Percentiles rank a stretch among this genome's conserved stretches.
Evolutionary conservation across 192 early-diverging fungal genomes (phyloP).

Genomic region (Phlyctochytrium planicorne): DNA sequence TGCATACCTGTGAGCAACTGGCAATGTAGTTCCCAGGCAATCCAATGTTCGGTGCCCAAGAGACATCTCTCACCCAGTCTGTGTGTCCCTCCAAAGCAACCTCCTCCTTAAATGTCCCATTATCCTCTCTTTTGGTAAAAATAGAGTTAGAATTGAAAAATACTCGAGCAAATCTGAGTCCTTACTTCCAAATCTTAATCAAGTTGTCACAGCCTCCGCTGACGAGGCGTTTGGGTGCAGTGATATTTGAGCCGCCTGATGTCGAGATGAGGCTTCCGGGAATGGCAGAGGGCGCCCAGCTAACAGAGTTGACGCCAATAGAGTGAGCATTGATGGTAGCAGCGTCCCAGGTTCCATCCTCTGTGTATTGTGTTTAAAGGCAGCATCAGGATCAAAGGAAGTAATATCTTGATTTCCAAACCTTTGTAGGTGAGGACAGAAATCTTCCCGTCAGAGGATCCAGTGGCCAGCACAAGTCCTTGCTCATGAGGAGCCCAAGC

Average conservation of each 20-base stretch:
- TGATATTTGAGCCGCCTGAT: constrained; percentile 56
- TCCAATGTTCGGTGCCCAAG: constrained; percentile 95
- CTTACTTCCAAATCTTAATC: constrained; percentile 89
- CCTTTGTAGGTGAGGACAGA: constrained; percentile 92
- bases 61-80: constrained; percentile 98
- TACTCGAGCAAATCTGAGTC: too few species aligned
- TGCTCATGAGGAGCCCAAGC: constrained; percentile 97
- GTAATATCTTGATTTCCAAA: constrained; percentile 30
- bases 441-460: constrained; percentile 92
- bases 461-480: constrained; percentile 87
- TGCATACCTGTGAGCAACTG: constrained; percentile 79
- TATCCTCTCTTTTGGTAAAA: constrained; percentile 61
- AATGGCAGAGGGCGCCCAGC: constrained; percentile 89
- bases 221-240: constrained; percentile 75
- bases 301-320: constrained; percentile 90
- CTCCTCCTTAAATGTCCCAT: constrained; percentile 77
- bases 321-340: constrained; percentile 78
- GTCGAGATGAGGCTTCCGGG: constrained; percentile 53
- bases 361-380: constrained; percentile 35
- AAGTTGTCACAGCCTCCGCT: constrained; percentile 94
- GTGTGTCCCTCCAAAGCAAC: constrained; percentile 82
- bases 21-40: constrained; percentile 87
- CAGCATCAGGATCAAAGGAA: background rate
- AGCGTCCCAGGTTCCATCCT: constrained; percentile 86
- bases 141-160: constrained; percentile 10